phyloP scores from a whole-genome alignment of 148 eudicot species.

The Rhododendron simsii region DNA sequence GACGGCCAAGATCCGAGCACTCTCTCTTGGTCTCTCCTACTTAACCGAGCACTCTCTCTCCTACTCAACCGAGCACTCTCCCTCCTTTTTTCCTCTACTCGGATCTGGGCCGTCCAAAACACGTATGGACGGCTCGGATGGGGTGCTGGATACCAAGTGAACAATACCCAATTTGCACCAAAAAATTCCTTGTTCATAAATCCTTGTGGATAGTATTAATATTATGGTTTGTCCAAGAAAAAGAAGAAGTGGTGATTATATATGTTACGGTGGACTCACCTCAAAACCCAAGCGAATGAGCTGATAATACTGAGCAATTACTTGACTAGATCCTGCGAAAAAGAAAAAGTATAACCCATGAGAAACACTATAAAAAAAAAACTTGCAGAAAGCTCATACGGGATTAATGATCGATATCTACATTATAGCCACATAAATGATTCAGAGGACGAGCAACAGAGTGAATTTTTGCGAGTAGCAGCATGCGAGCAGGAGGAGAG shows the following conservation, averaged over 20 bases:
- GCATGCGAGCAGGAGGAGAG: too few species aligned
- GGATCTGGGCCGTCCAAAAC: too few species aligned
- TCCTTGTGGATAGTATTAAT: not conserved
- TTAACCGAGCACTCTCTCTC: too few species aligned
- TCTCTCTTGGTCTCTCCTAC: too few species aligned
- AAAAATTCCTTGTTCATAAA: not conserved
- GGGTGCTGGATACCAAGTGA: too few species aligned
- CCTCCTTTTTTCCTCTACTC: too few species aligned
- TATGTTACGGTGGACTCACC: constrained; percentile 11
- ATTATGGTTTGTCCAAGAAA: not conserved
- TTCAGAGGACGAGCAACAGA: not conserved
- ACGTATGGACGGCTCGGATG: too few species aligned
- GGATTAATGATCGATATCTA: not conserved
- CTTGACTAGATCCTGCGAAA: constrained; percentile 34
- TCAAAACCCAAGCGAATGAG: constrained; percentile 42
- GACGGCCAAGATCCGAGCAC: too few species aligned
- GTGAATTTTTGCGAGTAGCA: too few species aligned
- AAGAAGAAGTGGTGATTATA: too few species aligned
- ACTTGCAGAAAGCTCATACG: not conserved
- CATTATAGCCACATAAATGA: not conserved
- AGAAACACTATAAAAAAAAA: not conserved
- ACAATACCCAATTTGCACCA: too few species aligned
- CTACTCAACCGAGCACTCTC: too few species aligned
- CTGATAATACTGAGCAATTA: constrained; percentile 44
- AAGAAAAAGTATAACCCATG: not conserved